These are phyloP conservation scores for Candida nanaspora DNA, from an alignment of 805 yeast species.

Conservation along the genomic window DNA sequence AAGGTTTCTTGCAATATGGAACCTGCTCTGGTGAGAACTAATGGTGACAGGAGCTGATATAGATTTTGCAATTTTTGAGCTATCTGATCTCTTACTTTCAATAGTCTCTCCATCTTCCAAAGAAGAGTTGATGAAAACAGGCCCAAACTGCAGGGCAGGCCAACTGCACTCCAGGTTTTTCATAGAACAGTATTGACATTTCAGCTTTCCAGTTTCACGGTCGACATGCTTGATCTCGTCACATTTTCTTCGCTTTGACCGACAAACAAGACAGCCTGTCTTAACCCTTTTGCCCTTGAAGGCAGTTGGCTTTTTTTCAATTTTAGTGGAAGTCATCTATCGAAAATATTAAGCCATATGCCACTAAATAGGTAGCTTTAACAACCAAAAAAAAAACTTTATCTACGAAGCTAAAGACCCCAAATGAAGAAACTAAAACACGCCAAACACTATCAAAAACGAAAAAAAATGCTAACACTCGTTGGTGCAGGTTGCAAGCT, in stretches of 20 bases:
- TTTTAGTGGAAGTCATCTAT: background rate
- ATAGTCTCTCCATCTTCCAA: constrained; percentile 5
- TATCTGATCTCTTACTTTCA: background rate
- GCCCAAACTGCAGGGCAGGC: constrained; percentile 8
- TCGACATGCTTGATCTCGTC: constrained; percentile 7
- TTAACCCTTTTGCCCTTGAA: constrained; percentile 4
- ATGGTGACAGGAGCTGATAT: background rate
- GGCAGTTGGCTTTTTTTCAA: no score
- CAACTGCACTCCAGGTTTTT: constrained; percentile 5
- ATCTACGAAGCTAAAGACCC: no score
- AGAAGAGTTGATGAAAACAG: constrained; percentile 5
- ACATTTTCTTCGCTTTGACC: constrained; percentile 7
- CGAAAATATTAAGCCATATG: no score
- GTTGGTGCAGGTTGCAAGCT: no score
- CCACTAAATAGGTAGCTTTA: no score
- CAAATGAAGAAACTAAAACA: no score
- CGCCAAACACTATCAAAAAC: no score
- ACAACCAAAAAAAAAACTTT: no score
- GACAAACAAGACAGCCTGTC: constrained; percentile 8
- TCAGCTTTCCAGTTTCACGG: constrained; percentile 2
- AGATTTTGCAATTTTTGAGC: background rate
- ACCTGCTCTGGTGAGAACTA: no score
- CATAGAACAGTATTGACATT: constrained; percentile 5
- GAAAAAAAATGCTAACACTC: no score
- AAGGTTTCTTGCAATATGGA: no score